Evolutionary conservation across 768 basidiomycete genomes (phyloP).

Genomic region (Tulasnella sp.): DNA sequence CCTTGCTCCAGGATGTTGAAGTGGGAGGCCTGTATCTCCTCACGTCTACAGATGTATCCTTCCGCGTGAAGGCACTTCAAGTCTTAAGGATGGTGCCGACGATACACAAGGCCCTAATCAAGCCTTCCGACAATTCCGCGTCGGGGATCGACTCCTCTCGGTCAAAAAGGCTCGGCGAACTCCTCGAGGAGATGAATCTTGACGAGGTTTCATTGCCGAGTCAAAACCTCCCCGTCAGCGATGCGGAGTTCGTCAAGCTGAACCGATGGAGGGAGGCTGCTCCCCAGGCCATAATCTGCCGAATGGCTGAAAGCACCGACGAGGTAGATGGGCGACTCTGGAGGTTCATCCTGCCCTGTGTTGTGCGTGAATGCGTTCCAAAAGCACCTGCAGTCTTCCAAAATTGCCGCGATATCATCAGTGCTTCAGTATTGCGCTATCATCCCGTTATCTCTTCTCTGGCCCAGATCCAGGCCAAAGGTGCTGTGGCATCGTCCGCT

Average conservation of each 20-base stretch:
- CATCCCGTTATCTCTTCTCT: constrained; percentile 72
- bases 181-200: constrained; percentile 56
- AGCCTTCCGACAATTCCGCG: background rate
- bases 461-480: constrained; percentile 67
- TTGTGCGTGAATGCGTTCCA: constrained; percentile 62
- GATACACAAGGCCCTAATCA: background rate
- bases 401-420: constrained; percentile 65
- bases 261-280: constrained; percentile 59
- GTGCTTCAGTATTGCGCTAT: constrained; percentile 69
- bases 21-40: constrained; percentile 76
- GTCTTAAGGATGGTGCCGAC: constrained; percentile 38
- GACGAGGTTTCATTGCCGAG: constrained; percentile 37
- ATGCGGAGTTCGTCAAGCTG: constrained; percentile 29
- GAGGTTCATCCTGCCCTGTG: constrained; percentile 69
- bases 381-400: constrained; percentile 52
- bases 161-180: background rate
- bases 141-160: background rate
- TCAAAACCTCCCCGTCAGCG: constrained; percentile 31
- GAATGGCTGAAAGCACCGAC: constrained; percentile 71
- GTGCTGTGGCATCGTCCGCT: constrained; percentile 53
- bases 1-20: constrained; percentile 64
- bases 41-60: constrained; percentile 54
- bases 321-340: constrained; percentile 72
- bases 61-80: constrained; percentile 61
- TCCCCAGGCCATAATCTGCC: constrained; percentile 60